Evolutionary conservation across 2,329 filamentous ascomycete genomes (phyloP), one percentile per base, ranked within the genome.

Genomic region (Salinomyces thailandicus): DNA sequence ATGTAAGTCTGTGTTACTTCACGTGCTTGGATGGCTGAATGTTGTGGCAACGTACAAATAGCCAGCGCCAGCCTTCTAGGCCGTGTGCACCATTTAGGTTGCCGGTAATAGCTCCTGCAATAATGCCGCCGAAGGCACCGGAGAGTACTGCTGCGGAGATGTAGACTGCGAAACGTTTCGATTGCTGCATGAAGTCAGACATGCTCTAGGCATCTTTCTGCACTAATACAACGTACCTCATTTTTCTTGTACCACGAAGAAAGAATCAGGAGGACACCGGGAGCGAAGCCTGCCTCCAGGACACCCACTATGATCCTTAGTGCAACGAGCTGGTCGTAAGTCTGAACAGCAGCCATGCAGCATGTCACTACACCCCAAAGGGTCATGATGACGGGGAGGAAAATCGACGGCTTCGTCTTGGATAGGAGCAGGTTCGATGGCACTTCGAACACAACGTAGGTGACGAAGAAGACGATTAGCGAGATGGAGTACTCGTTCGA

Each of bases 191-290:
- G n/a, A n/a, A n/a, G n/a, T n/a, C n/a, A n/a, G n/a, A n/a, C n/a
- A n/a, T n/a, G n/a, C n/a, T n/a, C n/a, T n/a, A n/a, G n/a, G n/a
- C n/a, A n/a, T n/a, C n/a, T n/a, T n/a, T n/a, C n/a, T n/a, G n/a
- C n/a, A n/a, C n/a, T n/a, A n/a, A n/a, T n/a, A n/a, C n/a, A 12
- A 5, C n/a, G 22, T 26, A 26, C 22, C 22, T 37, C 28, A 9
- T 26, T 26, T 33, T 65, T 69, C 41, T 71, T 69, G 48, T 78
- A 78, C 73, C 73, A 78, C 1, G 64, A 72, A 0, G 69, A 72
- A 5, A 77, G 61, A 15, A 72, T 63, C 31, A 69, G 64, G 31
- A 72, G 57, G 29, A 74, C 64, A 17, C 72, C 73, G 0, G 73
- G 72, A 31, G 68, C 71, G 31, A 73, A 73, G 0, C 69, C 67